Conservation (phyloP, 768 basidiomycete genomes). For the Pleurotus sapidus region DNA sequence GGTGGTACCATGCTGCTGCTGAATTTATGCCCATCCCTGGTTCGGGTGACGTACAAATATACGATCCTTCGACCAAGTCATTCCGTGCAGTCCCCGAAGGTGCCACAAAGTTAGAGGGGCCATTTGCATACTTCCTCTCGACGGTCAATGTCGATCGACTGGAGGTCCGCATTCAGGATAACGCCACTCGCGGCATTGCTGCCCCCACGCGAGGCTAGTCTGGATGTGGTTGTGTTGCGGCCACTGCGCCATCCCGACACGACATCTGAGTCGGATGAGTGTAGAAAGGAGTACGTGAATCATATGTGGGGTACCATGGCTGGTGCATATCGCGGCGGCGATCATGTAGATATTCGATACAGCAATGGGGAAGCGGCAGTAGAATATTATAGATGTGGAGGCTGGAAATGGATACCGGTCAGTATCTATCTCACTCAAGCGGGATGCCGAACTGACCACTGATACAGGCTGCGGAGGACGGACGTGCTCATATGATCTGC, state of each 20-base stretch:
- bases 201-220: conserved; percentile 42
- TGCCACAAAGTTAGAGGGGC: conserved; percentile 52
- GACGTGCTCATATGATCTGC: conserved; percentile 69
- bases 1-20: conserved; percentile 65
- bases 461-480: conserved; percentile 55
- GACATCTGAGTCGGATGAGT: conserved; percentile 34
- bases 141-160: conserved; percentile 83
- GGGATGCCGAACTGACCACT: background rate
- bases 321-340: conserved; percentile 77
- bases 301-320: conserved; percentile 52
- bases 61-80: conserved; percentile 45
- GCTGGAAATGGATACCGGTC: conserved; percentile 89
- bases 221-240: conserved; percentile 77
- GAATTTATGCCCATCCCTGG: conserved; percentile 49
- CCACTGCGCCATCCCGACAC: conserved; percentile 60
- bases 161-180: conserved; percentile 77
- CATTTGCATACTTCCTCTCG: conserved; percentile 84
- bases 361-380: conserved; percentile 53
- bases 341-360: conserved; percentile 65
- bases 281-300: conserved; percentile 47
- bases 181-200: conserved; percentile 54
- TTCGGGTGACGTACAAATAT: conserved; percentile 48
- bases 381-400: conserved; percentile 75
- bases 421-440: conserved; percentile 19
- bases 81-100: conserved; percentile 41